Percentiles rank a stretch among this genome's conserved stretches.
Evolutionary conservation across 805 yeast species (phyloP).

Genomic region (Wickerhamomyces xylosicus): DNA sequence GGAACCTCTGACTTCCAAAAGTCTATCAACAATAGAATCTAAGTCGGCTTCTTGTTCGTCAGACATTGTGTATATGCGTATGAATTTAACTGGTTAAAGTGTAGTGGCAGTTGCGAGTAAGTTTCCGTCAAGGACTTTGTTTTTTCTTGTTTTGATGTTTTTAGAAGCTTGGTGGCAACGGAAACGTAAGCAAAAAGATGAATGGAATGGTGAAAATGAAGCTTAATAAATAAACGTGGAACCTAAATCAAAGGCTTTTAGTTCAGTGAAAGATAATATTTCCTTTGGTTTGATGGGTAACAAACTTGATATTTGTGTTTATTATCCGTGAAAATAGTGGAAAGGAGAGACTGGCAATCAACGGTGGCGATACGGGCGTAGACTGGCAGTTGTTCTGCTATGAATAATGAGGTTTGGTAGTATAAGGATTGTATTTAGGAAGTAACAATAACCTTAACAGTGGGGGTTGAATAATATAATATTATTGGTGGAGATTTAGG

Average conservation of each 20-base stretch:
- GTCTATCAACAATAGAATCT: conserved; percentile 93
- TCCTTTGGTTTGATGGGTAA: neutral
- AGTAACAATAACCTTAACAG: neutral
- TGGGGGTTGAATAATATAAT: neutral
- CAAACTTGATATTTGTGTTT: neutral
- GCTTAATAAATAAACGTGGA: neutral
- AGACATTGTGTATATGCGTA: conserved; percentile 19
- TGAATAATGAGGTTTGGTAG: too few species aligned
- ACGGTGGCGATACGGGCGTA: neutral
- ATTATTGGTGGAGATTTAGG: neutral
- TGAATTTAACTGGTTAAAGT: conserved; percentile 1
- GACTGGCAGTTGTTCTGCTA: neutral
- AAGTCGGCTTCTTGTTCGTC: conserved; percentile 77
- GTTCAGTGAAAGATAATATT: neutral
- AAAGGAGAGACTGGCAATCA: neutral
- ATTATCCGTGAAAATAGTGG: neutral
- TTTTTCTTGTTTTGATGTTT: neutral
- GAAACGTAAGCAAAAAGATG: neutral
- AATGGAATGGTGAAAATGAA: too few species aligned
- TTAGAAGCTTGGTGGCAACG: neutral
- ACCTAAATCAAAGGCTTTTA: too few species aligned
- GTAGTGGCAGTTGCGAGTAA: neutral
- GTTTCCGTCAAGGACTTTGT: neutral
- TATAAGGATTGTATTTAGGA: too few species aligned
- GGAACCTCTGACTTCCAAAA: conserved; percentile 94